Base-by-base conservation (phyloP, 306 rosid species). In the Dalbergia oliveri region DNA sequence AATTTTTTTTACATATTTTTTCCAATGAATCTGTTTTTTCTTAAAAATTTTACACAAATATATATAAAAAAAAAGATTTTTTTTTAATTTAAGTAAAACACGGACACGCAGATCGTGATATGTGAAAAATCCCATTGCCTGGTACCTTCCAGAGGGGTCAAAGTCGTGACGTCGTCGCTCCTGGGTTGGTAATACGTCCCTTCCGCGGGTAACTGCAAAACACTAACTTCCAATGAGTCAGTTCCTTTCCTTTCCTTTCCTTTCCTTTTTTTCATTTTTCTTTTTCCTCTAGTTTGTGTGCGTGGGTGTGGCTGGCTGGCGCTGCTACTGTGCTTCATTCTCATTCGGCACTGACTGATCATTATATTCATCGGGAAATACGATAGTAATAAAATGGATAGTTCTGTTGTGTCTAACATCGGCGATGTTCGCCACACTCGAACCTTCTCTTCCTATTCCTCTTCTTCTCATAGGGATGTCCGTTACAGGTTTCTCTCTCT, bases 391-490 rank as follows among this genome's bases (percentile, higher is more conserved):
- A 34, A 31, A 57, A 94, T 89, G 96, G 82, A 73, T 43, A 79
- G 69, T 43, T 84, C 88, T 21, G 70, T 1, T 43, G 47, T 84
- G 81, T 43, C 37, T n/a, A 37, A 72, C 78, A 44, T 61, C 74
- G 79, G 77, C 63, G 88, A 76, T 15, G 79, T 77, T 63, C 75
- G 80, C 62, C 37, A 69, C 33, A 59, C 41, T 61, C 86, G 71
- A 18, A 47, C 88, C 14, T 75, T 11, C 64, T 58, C 61, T 53
- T 74, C 71, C 39, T 50, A 4, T 75, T 84, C 86, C 19, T 81
- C 80, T 76, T 85, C 89, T 78, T 88, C 97, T 69, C 91, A 60
- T 8, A 81, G 96, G 59, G 98, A 93, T 84, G 98, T 95, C 80
- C 82, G 63, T 85, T 95, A 95, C 95, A 95, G 99, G 97, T 93